Base-by-base conservation (phyloP, 208 protist species). In the Trypanosoma mega region DNA sequence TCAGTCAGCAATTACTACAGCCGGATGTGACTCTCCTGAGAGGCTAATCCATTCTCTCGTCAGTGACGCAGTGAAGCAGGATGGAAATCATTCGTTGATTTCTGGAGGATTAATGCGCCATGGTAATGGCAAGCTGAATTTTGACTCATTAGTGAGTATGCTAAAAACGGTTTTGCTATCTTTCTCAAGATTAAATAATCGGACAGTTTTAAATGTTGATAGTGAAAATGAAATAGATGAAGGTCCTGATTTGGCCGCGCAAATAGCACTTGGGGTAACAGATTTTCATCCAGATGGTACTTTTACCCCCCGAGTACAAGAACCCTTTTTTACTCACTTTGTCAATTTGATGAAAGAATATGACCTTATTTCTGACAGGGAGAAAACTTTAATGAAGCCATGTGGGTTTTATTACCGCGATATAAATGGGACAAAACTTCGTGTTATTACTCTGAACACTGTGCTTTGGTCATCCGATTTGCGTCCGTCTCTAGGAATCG, bases 81-180 rank as follows among this genome's bases (percentile, higher is more conserved):
- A 60, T 41, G 76, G 51, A 21, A 61, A 62, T 8, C 78, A 81
- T 59, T 68, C 79, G 23, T 49, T 69, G 41, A 60, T 92, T 11
- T 81, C 72, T 39, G 57, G 67, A 24, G 83, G 85, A 20, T 91
- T 83, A 58, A 75, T 90, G 59, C 78, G 89, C 24, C 89, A 95
- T 52, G 26, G 63, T 9, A 81, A 36, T 34, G 59, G 57, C 3
- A 58, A 4, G 3, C 48, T 69, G 18, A 65, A 27, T 5, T 27
- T 46, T 2, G 31, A n/a, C 16, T 56, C 47, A 29, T 48, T 67
- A 29, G 39, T 62, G 9, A 24, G n/a, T 30, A 67, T 47, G 36
- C 46, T 61, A 34, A 30, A 20, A 12, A 51, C 57, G 20, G 64
- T 71, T 3, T 4, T 71, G 14, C 8, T 16, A 12, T 12, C 6